phyloP scores from a whole-genome alignment of 805 yeast species.

The Myxozyma kluyveri region DNA sequence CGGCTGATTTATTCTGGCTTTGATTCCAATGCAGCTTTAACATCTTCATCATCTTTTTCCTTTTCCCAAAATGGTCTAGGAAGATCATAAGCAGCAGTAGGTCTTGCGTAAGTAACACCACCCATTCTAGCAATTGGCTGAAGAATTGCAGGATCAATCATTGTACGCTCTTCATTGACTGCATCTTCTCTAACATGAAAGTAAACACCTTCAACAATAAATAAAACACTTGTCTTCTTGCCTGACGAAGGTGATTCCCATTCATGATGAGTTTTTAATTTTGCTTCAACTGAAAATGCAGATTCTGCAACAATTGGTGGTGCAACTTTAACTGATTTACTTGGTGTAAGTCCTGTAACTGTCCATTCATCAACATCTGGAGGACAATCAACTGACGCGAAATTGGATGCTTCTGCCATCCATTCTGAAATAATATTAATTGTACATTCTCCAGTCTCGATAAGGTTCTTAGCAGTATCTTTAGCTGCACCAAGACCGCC shows the following conservation, averaged over 20 bases:
- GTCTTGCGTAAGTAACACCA: constrained; percentile 49
- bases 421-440: constrained; percentile 60
- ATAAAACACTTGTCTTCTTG: constrained; percentile 41
- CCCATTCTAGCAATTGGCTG: constrained; percentile 58
- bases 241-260: constrained; percentile 36
- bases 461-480: constrained; percentile 50
- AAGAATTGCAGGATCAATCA: constrained; percentile 48
- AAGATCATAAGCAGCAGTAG: constrained; percentile 47
- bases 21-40: too few species aligned
- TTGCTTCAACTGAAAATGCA: constrained; percentile 57
- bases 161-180: constrained; percentile 42
- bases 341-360: constrained; percentile 50
- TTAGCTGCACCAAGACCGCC: constrained; percentile 38
- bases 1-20: too few species aligned
- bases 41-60: constrained; percentile 11
- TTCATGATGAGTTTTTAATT: constrained; percentile 47
- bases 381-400: constrained; percentile 49
- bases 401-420: constrained; percentile 64
- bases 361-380: constrained; percentile 54
- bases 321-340: constrained; percentile 46
- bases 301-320: constrained; percentile 61
- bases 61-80: constrained; percentile 41
- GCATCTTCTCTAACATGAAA: constrained; percentile 60
- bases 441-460: constrained; percentile 54
- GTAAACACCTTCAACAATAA: constrained; percentile 54